Evolutionary conservation across 169 alveolate species (phyloP).

Genomic region (Ichthyophthirius multifiliis): DNA sequence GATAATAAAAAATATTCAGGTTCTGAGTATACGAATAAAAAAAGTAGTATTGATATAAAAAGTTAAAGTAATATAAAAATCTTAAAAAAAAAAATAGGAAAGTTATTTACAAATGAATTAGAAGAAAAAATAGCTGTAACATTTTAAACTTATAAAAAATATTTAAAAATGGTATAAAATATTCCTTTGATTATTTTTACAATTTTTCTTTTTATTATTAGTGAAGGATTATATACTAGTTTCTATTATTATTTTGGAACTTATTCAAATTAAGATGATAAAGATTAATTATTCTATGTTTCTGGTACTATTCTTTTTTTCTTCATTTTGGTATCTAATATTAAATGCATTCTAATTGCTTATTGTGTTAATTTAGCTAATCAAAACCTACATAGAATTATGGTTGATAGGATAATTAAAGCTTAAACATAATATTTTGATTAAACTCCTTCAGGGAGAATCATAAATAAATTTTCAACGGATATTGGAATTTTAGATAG

Average conservation of each 20-base stretch:
- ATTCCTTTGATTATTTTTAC: neutral
- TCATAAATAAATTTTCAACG: slow-evolving; percentile 28
- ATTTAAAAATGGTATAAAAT: neutral
- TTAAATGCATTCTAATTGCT: slow-evolving; percentile 12
- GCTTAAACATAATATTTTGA: slow-evolving; percentile 13
- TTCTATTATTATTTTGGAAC: neutral
- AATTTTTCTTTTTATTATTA: neutral
- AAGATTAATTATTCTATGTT: slow-evolving; percentile 5
- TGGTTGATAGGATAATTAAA: neutral
- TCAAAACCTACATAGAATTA: slow-evolving; percentile 10
- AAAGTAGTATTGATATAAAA: too few species aligned
- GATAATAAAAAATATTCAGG: too few species aligned
- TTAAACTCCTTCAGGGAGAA: slow-evolving; percentile 32
- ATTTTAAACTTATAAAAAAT: slow-evolving; percentile 24
- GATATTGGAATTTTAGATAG: neutral
- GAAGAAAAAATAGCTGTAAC: slow-evolving; percentile 6
- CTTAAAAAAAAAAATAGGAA: slow-evolving; percentile 12
- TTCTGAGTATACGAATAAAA: too few species aligned
- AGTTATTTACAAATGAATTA: slow-evolving; percentile 9
- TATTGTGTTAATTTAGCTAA: slow-evolving; percentile 10
- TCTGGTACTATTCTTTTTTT: too few species aligned
- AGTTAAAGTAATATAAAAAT: too few species aligned
- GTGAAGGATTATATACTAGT: neutral
- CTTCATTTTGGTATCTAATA: too few species aligned
- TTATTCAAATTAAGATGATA: neutral